Evolutionary conservation across 495 filamentous ascomycete genomes (phyloP), one percentile per base, ranked within the genome.

Genomic region (Penicillium macrosclerotiorum): DNA sequence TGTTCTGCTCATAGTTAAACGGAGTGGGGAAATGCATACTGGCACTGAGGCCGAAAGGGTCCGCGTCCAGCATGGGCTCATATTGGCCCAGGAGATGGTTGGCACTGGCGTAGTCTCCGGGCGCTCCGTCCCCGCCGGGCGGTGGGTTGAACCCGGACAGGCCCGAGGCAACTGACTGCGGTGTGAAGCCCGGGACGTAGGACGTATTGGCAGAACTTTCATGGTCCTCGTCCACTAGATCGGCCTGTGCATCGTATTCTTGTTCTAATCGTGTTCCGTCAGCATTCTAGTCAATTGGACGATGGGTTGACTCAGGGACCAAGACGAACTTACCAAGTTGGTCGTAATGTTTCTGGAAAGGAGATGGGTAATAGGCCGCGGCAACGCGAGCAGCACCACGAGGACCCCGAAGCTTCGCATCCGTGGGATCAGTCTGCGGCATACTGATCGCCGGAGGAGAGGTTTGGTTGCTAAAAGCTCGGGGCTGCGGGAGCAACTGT

Each of bases 181-280:
- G 64, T 32, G 73, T 74, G 62, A 81, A 82, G 9, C 73, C 63
- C 13, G 77, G 65, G 20, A 86, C 78, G 54, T 85, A 90, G 3
- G 86, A 82, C 19, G 84, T 76, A 16, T 82, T 83, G 23, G 75
- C 76, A 19, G 83, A 78, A n/a, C 82, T 80, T 45, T 86, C 81
- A 48, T 81, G 74, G 45, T 85, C 82, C 24, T 96, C 92, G 63
- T 97, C 92, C 63, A 93, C 82, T 79, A 95, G 88, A 53, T 96
- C 90, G 60, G 87, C 83, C 75, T 93, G 88, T 43, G 93, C 90
- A 69, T 98, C 93, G 75, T 97, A 97, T 76, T 98, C 93, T 79
- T 95, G 92, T 76, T 97, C 93, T 98, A 79, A 26, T 24, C 17
- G 43, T 37, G 25, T n/a, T n/a, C n/a, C n/a, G 43, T 46, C 31